Evolutionary conservation across 2,329 filamentous ascomycete genomes (phyloP), one percentile per base, ranked within the genome.

Genomic region (Aureobasidium sp.): DNA sequence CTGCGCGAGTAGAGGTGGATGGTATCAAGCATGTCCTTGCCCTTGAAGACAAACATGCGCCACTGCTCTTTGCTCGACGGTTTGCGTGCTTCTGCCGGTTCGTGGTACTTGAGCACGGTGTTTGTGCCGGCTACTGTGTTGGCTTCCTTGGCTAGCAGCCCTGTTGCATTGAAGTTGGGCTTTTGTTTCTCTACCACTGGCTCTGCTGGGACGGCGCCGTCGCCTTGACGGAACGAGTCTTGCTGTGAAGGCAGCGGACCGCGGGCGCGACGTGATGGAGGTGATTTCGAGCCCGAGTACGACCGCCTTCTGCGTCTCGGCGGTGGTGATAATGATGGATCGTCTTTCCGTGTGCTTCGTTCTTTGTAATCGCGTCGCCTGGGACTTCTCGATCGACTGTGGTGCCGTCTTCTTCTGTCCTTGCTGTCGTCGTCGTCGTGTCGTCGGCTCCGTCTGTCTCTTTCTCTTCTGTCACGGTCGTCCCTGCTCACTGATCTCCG

Each of bases 41-140:
- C 87, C 65, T 95, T 95, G 79, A 98, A 98, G 19, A 96, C 80
- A 66, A 94, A 97, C 42, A 98, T 74, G 56, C 88, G 87, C 91
- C 91, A 98, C 54, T 81, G 74, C 60, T 93, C 83, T 52, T 82
- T 84, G 1, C 85, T 65, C 0, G 90, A 78, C 0, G 93, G 88
- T 62, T 95, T 95, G 55, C 93, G 86, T 45, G 91, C 88, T 73
- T 98, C 93, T 10, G 88, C 74, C 1, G 93, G 93, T 70, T 98
- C 93, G 71, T 96, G 88, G 69, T 98, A 98, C 74, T 97, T 97
- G 41, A 98, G 79, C 3, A 88, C 82, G 52, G 95, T 83, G 19
- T 79, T 79, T 3, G 83, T 85, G 54, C 88, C 88, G 8, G 80
- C 80, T 58, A 94, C 83, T 6, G 82, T 82, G 67, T 98, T 97